These are phyloP conservation scores for Peribolospora kevripleyi DNA, from an alignment of 768 basidiomycete genomes.

Conservation along the genomic window DNA sequence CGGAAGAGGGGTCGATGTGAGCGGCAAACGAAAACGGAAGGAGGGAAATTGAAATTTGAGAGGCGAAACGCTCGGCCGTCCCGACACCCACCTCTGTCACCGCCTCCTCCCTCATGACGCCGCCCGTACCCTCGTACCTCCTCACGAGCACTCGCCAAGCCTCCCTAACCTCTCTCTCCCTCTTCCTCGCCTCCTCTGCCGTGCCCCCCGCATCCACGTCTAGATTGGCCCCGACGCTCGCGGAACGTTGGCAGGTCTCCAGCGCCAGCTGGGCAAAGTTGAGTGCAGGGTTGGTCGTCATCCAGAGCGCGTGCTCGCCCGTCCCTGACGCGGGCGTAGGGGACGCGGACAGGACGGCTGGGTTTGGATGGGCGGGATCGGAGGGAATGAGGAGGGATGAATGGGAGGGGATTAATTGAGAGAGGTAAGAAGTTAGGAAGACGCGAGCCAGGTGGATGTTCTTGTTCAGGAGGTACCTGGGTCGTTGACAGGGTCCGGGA, in stretches of 20 bases:
- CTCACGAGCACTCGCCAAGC: too few relatives aligned
- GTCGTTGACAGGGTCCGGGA: not conserved
- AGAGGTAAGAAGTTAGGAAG: slow-evolving; percentile 62
- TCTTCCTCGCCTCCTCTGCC: too few relatives aligned
- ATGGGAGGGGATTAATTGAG: slow-evolving; percentile 32
- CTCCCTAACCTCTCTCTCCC: too few relatives aligned
- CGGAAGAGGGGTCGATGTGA: too few relatives aligned
- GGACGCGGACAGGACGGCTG: slow-evolving; percentile 1
- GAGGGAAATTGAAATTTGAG: too few relatives aligned
- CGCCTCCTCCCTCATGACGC: too few relatives aligned
- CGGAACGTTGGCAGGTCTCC: slow-evolving; percentile 39
- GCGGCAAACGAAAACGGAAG: too few relatives aligned
- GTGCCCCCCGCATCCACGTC: too few relatives aligned
- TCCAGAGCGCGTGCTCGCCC: slow-evolving; percentile 36
- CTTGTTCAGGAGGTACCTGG: slow-evolving; percentile 33
- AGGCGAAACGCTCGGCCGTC: too few relatives aligned
- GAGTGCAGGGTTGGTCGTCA: slow-evolving; percentile 49
- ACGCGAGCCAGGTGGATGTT: slow-evolving; percentile 64
- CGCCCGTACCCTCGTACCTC: too few relatives aligned
- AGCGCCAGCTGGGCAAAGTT: slow-evolving; percentile 84
- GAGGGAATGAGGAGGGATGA: slow-evolving; percentile 21
- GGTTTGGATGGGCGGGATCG: slow-evolving; percentile 4
- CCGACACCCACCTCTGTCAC: too few relatives aligned
- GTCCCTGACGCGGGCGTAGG: slow-evolving; percentile 16
- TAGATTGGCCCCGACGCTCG: too few relatives aligned